These are phyloP conservation scores for Lepidopterella palustris DNA, from an alignment of 495 filamentous ascomycete species.

Conservation along the genomic window DNA sequence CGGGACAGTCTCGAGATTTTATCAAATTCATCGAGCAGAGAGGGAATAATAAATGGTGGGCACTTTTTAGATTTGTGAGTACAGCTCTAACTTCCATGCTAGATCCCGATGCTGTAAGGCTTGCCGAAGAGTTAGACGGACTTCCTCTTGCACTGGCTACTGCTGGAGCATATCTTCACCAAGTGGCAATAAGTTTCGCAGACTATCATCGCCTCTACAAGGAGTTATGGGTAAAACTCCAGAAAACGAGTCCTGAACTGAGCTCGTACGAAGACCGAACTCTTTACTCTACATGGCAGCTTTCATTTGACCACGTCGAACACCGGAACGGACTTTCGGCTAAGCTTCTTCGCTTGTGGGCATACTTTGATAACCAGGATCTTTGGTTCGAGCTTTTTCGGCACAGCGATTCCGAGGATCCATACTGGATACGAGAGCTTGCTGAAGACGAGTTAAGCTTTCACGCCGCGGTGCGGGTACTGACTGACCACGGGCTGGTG, in stretches of 20 bases:
- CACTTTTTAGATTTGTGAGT: neutral
- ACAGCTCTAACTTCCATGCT: neutral
- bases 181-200: slow-evolving; percentile 7
- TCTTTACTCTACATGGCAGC: slow-evolving; percentile 13
- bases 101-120: slow-evolving; percentile 12
- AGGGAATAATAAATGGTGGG: slow-evolving; percentile 13
- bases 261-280: slow-evolving; percentile 8
- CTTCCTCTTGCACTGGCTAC: slow-evolving; percentile 27
- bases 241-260: slow-evolving; percentile 1
- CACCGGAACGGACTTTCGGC: slow-evolving; percentile 6
- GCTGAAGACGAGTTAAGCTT: slow-evolving; percentile 10
- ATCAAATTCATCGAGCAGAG: slow-evolving; percentile 13
- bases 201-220: slow-evolving; percentile 13
- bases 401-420: neutral
- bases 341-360: slow-evolving; percentile 7
- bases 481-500: slow-evolving; percentile 1
- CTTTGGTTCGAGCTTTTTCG: slow-evolving; percentile 7
- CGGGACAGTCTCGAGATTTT: slow-evolving; percentile 16
- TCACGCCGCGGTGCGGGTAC: neutral
- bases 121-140: slow-evolving; percentile 17
- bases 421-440: slow-evolving; percentile 9
- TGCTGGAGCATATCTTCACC: slow-evolving; percentile 22
- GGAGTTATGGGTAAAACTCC: slow-evolving; percentile 7
- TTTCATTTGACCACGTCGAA: slow-evolving; percentile 3
- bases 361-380: slow-evolving; percentile 14